These are phyloP conservation scores for Nymphaea thermarum DNA, from an alignment of 164 flowering plant species.

Conservation along the genomic window DNA sequence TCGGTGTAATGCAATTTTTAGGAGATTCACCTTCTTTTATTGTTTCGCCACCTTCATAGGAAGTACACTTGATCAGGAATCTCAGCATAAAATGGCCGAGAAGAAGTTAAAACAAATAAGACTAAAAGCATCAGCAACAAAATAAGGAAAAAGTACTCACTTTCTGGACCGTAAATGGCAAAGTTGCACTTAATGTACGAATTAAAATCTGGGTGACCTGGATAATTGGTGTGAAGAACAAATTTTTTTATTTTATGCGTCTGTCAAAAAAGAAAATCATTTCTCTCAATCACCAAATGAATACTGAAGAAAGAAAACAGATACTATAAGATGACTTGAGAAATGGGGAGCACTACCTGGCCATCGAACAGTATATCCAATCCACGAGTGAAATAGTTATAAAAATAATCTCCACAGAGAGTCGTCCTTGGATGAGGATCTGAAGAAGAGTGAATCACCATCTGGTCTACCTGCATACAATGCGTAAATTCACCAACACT, in stretches of 20 bases:
- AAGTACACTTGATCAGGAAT: background rate
- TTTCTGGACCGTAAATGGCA: constrained; percentile 42
- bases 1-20: constrained; percentile 62
- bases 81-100: background rate
- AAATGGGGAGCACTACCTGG: constrained; percentile 35
- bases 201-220: constrained; percentile 96
- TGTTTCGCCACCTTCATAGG: constrained; percentile 36
- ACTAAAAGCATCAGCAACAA: background rate
- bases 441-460: constrained; percentile 96
- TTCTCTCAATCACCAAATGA: background rate
- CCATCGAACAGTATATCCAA: constrained; percentile 96
- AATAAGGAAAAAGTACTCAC: constrained; percentile 15
- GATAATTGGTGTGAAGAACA: constrained; percentile 90
- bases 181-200: constrained; percentile 96
- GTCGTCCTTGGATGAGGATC: constrained; percentile 89
- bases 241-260: constrained; percentile 92
- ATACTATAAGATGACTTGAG: background rate
- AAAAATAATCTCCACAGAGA: constrained; percentile 91
- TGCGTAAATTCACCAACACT: background rate
- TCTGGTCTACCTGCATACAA: constrained; percentile 76
- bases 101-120: constrained; percentile 2
- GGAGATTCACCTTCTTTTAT: constrained; percentile 36
- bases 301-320: background rate
- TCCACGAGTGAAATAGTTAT: constrained; percentile 89
- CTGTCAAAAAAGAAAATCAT: constrained; percentile 32